phyloP scores from a whole-genome alignment of 768 basidiomycete genomes.

The Phylloporus sp. region DNA sequence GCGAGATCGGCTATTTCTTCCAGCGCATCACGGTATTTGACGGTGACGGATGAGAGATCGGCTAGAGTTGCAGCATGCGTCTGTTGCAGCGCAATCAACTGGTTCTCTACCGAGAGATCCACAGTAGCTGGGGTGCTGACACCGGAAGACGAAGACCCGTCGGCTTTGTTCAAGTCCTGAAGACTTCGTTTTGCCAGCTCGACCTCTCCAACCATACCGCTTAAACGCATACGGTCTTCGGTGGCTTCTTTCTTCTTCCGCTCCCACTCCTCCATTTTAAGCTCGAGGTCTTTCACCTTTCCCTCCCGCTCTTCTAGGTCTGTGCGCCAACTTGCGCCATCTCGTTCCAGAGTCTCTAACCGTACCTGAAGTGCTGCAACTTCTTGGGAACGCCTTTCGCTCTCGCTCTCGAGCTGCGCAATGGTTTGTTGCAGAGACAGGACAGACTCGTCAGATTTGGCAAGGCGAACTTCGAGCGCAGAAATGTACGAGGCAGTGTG shows the following conservation, averaged over 20 bases:
- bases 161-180: conserved; percentile 38
- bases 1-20: conserved; percentile 91
- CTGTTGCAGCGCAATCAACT: conserved; percentile 72
- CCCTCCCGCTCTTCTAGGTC: conserved; percentile 83
- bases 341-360: conserved; percentile 61
- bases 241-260: conserved; percentile 62
- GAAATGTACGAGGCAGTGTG: conserved; percentile 74
- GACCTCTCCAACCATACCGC: conserved; percentile 63
- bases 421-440: conserved; percentile 63
- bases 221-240: conserved; percentile 62
- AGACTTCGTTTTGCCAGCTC: conserved; percentile 64
- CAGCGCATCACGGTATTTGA: conserved; percentile 85
- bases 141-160: conserved; percentile 29
- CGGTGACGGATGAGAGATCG: conserved; percentile 71
- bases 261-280: conserved; percentile 75
- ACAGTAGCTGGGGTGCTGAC: conserved; percentile 27
- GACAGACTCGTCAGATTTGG: conserved; percentile 74
- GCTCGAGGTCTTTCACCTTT: conserved; percentile 70
- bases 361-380: conserved; percentile 66
- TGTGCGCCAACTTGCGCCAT: conserved; percentile 75
- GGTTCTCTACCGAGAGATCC: conserved; percentile 46
- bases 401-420: conserved; percentile 71
- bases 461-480: conserved; percentile 79
- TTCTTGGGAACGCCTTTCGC: conserved; percentile 67
- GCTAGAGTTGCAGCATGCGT: conserved; percentile 75